These are phyloP conservation scores for Sideroxylon spinosum DNA, from an alignment of 179 eudicot genomes.

Conservation along the genomic window DNA sequence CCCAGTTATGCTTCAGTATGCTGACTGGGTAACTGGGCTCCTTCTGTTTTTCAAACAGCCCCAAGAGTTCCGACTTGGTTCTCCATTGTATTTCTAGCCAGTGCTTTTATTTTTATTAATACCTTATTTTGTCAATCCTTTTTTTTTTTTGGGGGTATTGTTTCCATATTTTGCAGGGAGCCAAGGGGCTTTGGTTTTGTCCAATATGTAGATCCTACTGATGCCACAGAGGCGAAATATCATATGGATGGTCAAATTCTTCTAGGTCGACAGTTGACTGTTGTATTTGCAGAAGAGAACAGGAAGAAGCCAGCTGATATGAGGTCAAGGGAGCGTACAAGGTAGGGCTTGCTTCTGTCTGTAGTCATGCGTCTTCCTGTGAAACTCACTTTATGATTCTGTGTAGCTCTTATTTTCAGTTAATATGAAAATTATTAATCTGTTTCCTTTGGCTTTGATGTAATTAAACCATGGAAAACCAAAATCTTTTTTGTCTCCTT, in stretches of 20 bases:
- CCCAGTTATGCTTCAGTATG: not conserved
- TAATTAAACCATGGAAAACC: too few relatives aligned
- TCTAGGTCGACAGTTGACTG: slow-evolving; percentile 87
- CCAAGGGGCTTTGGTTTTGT: slow-evolving; percentile 97
- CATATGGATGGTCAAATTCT: slow-evolving; percentile 89
- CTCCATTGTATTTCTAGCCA: not conserved
- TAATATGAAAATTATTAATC: not conserved
- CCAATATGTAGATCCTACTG: slow-evolving; percentile 88
- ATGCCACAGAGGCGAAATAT: slow-evolving; percentile 92
- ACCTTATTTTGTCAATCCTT: not conserved
- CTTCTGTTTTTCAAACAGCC: slow-evolving; percentile 21
- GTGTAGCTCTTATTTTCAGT: not conserved
- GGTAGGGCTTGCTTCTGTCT: slow-evolving; percentile 27
- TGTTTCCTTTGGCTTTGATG: not conserved
- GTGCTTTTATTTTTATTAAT: not conserved
- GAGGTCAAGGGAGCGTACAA: slow-evolving; percentile 73
- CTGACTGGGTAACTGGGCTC: slow-evolving; percentile 1
- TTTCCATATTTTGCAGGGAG: slow-evolving; percentile 44
- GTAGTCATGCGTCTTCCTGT: not conserved
- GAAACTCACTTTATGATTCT: too few relatives aligned
- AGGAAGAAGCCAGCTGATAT: slow-evolving; percentile 88
- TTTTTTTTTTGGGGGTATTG: not conserved
- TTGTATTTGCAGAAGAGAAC: slow-evolving; percentile 94
- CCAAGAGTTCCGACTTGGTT: slow-evolving; percentile 13
- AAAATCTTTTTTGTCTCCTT: not conserved